Conservation (phyloP, 1,284 basidiomycete genomes). For the Austropuccinia psidii region DNA sequence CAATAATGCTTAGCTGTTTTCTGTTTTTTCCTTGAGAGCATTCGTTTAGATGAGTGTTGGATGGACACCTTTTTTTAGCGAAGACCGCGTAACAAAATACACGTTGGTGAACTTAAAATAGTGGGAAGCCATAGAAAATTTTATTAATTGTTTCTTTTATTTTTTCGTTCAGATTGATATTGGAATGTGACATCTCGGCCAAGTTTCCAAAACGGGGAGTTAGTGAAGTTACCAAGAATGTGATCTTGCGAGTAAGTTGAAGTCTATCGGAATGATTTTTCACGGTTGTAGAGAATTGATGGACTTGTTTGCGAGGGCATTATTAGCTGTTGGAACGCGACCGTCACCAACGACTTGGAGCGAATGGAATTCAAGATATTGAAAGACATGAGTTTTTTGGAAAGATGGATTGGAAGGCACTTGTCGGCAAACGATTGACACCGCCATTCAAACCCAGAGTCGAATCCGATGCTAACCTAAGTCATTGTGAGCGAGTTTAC, state of each 20-base stretch:
- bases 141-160: no score
- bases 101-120: background rate
- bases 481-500: constrained; percentile 1
- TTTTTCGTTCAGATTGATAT: constrained; percentile 39
- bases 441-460: constrained; percentile 98
- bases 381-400: constrained; percentile 96
- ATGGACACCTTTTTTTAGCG: constrained; percentile 50
- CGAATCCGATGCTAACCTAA: constrained; percentile 67
- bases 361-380: constrained; percentile 78
- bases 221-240: constrained; percentile 16
- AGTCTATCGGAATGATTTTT: background rate
- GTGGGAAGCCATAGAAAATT: no score
- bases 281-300: background rate
- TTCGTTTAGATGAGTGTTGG: constrained; percentile 49
- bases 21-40: background rate
- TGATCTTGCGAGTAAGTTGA: constrained; percentile 28
- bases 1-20: background rate
- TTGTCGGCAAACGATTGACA: constrained; percentile 80
- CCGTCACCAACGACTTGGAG: constrained; percentile 89
- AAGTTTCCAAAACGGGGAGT: constrained; percentile 33
- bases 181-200: constrained; percentile 21
- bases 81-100: constrained; percentile 42
- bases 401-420: constrained; percentile 77
- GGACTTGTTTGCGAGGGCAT: background rate
- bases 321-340: constrained; percentile 82